Percentiles rank a stretch among this genome's conserved stretches.
Evolutionary conservation across 169 alveolate genomes (phyloP).

Genomic region (Plasmodium berghei): DNA sequence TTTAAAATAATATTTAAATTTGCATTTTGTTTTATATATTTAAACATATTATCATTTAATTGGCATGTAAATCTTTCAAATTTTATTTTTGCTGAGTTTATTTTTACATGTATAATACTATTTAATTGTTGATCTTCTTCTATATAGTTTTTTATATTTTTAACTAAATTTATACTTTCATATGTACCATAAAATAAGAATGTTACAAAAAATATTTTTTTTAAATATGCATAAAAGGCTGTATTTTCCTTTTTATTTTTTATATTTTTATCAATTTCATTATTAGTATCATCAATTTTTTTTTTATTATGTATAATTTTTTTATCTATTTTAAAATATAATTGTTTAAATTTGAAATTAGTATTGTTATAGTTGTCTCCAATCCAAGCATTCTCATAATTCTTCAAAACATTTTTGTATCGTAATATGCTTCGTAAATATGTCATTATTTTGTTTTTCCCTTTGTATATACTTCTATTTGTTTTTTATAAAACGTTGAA

Average conservation of each 20-base stretch:
- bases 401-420: slow-evolving; percentile 3
- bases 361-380: neutral
- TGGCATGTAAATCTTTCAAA: no score
- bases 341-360: no score
- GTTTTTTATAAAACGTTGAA: no score
- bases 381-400: neutral
- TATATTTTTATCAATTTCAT: neutral
- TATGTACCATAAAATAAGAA: slow-evolving; percentile 27
- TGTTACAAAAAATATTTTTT: slow-evolving; percentile 6
- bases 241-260: slow-evolving; percentile 22
- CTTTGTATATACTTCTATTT: neutral
- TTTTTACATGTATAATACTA: slow-evolving; percentile 20
- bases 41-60: no score
- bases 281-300: neutral
- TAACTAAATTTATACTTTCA: slow-evolving; percentile 25
- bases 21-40: no score
- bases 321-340: neutral
- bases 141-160: slow-evolving; percentile 5
- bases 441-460: neutral
- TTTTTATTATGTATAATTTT: slow-evolving; percentile 6
- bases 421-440: neutral
- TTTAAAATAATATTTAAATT: no score
- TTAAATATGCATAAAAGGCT: neutral
- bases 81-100: slow-evolving; percentile 3
- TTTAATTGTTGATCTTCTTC: neutral